Conservation (phyloP, 495 filamentous ascomycete species). For the Penicillium salamii region DNA sequence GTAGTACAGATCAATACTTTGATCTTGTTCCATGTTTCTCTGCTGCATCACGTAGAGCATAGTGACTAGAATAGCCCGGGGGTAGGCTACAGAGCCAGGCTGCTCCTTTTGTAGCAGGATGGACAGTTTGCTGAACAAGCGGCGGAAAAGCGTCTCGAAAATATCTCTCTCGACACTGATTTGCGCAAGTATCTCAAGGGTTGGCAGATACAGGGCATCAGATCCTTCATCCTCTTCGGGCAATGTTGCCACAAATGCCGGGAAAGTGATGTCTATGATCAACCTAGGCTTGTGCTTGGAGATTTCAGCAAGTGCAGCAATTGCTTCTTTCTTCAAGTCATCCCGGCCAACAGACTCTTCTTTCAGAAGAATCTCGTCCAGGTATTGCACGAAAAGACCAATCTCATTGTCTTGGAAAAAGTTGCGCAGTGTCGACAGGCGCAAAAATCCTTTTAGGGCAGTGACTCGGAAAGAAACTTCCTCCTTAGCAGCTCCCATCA, state of each 20-base stretch:
- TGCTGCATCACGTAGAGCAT: constrained; percentile 63
- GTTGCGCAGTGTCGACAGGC: constrained; percentile 52
- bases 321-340: constrained; percentile 61
- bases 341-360: constrained; percentile 55
- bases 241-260: constrained; percentile 67
- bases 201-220: constrained; percentile 48
- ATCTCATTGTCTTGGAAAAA: constrained; percentile 64
- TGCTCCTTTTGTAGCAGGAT: constrained; percentile 55
- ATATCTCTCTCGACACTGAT: constrained; percentile 62
- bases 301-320: constrained; percentile 60
- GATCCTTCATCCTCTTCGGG: constrained; percentile 54
- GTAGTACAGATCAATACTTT: constrained; percentile 56
- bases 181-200: constrained; percentile 65
- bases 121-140: constrained; percentile 65
- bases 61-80: constrained; percentile 59
- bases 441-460: constrained; percentile 57
- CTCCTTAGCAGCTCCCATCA: constrained; percentile 59
- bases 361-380: constrained; percentile 62
- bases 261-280: constrained; percentile 70
- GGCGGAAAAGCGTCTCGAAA: constrained; percentile 66
- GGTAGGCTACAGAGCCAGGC: constrained; percentile 48
- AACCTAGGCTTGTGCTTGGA: constrained; percentile 64
- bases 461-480: constrained; percentile 64
- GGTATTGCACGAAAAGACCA: constrained; percentile 60
- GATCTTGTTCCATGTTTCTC: constrained; percentile 46